phyloP scores from a whole-genome alignment of 305 asterid species.

The Plantago coronopus region DNA sequence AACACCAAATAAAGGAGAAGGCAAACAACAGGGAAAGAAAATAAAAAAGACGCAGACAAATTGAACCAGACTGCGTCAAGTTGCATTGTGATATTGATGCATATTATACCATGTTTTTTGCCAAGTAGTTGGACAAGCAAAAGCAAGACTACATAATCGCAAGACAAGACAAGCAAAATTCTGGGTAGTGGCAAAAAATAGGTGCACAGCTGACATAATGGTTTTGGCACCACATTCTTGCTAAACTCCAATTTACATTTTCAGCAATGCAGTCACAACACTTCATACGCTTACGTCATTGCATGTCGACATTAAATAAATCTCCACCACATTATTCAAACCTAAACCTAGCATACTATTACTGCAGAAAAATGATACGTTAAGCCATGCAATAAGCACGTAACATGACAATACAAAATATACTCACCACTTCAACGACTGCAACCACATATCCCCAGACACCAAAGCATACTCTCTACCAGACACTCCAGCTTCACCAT shows the following conservation, averaged over 20 bases:
- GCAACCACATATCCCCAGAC: constrained; percentile 79
- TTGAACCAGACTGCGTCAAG: constrained; percentile 22
- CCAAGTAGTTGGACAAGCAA: constrained; percentile 12
- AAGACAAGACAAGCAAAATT: background rate
- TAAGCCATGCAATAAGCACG: constrained; percentile 15
- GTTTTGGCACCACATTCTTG: constrained; percentile 7
- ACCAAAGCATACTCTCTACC: constrained; percentile 87
- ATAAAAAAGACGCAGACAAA: background rate
- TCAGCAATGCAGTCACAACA: background rate
- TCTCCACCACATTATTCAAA: too few species aligned
- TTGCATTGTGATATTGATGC: background rate
- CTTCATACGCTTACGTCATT: background rate
- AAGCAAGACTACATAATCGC: constrained; percentile 16
- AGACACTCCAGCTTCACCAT: constrained; percentile 64
- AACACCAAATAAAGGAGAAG: too few species aligned
- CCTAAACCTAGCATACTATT: constrained; percentile 11
- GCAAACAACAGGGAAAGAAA: too few species aligned
- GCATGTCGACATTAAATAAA: constrained; percentile 14
- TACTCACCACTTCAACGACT: constrained; percentile 81
- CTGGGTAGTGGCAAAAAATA: background rate
- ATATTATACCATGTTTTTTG: background rate
- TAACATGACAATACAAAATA: constrained; percentile 8
- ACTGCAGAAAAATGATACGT: constrained; percentile 8
- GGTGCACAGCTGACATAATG: background rate
- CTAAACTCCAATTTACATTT: constrained; percentile 16